Base-by-base conservation (phyloP, 179 eudicot genomes). In the Camellia oleifera region DNA sequence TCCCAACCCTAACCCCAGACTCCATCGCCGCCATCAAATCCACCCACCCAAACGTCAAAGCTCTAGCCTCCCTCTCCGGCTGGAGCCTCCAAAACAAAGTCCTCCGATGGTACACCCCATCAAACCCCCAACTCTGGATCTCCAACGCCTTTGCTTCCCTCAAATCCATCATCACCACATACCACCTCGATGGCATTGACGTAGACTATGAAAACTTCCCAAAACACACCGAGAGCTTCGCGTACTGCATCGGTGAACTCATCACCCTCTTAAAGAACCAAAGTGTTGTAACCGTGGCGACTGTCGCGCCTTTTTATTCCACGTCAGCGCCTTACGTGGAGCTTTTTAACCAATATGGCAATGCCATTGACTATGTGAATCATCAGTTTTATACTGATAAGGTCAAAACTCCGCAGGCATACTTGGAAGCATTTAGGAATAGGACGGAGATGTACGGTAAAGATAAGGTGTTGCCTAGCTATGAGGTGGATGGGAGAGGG, bases 181-280 rank as follows among this genome's bases (percentile, higher is more conserved):
- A 85, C 78, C 87, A 88, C 40, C 88, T 88, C 1, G 87, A 88
- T 64, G 88, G 90, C 4, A 78, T 88, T 11, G 88, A 88, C 81
- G 56, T 88, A 17, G 88, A 88, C 77, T 88, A 88, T 44, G 87
- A 88, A 62, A 81, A 52, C 4, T 88, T 88, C 54, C 85, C 85
- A 0, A 83, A 76, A 57, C 78, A 80, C 65, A 83, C 77, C 13
- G 80, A 81, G 4, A 85, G 84, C 76, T 88, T 88, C n/a, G 72
- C 84, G 4, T 85, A 81, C 32, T 88, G 88, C 71, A 82, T 88
- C 4, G 88, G 90, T 5, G 90, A 88, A 32, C 86, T 87, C 42
- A 77, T 87, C 20, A 81, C 81, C 2, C 61, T 56, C 8, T n/a
- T 87, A 14, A 88, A 88, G 79, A 88, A 88, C 56, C 82, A 87